These are phyloP conservation scores for Chrysoporthe austroafricana DNA, from an alignment of 2,329 filamentous ascomycete species.

Conservation along the genomic window DNA sequence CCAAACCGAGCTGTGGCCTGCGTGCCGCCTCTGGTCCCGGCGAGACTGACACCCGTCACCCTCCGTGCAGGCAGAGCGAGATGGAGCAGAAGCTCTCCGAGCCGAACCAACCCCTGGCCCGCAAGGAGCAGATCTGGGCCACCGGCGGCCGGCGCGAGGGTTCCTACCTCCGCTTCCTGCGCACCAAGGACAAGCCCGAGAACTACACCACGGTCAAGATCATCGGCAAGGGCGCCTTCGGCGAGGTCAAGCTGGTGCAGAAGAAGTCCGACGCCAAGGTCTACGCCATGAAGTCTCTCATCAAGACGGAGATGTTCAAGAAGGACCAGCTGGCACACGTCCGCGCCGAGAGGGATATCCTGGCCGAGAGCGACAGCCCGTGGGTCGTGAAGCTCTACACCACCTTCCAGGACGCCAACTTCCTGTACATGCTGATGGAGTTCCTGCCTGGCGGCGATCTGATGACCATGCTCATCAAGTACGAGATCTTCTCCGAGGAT, in stretches of 20 bases:
- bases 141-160: conserved; percentile 86
- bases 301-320: conserved; percentile 99
- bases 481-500: conserved; percentile 98
- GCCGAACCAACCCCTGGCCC: conserved; percentile 70
- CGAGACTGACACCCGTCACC: not conserved
- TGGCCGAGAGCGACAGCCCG: conserved; percentile 98
- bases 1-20: not conserved
- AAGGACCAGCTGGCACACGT: conserved; percentile 98
- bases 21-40: not conserved
- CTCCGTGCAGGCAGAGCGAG: conserved; percentile 75
- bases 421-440: conserved; percentile 99
- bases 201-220: conserved; percentile 98
- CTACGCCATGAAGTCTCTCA: conserved; percentile 96
- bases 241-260: conserved; percentile 96
- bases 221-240: conserved; percentile 98
- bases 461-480: conserved; percentile 99
- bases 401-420: conserved; percentile 95
- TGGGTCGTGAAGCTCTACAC: conserved; percentile 99
- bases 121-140: conserved; percentile 84
- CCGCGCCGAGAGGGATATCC: conserved; percentile 93
- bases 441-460: conserved; percentile 96
- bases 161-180: conserved; percentile 89
- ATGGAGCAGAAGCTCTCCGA: conserved; percentile 85
- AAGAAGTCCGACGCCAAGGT: conserved; percentile 96
- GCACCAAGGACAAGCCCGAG: conserved; percentile 88